A percentile compares a stretch with the other conserved stretches of the same genome.
Conservation (phyloP, 2,329 filamentous ascomycete species). For the Bipolaris zeicola region DNA sequence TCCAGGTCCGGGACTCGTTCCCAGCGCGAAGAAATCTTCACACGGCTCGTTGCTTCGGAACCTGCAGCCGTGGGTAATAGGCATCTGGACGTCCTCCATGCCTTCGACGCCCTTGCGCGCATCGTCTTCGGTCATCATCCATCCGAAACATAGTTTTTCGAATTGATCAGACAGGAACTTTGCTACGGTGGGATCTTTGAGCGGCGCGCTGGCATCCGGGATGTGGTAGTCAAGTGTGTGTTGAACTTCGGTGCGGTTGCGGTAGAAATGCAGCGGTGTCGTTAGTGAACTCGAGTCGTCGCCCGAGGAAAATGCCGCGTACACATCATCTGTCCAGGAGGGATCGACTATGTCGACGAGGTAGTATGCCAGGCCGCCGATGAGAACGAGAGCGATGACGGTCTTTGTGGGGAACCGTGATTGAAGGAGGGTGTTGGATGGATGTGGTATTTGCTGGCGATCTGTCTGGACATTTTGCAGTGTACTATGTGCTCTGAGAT, state of each 20-base stretch:
- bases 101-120: constrained; percentile 18
- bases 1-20: constrained; percentile 37
- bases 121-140: constrained; percentile 38
- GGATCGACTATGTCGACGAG: constrained; percentile 26
- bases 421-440: constrained; percentile 17
- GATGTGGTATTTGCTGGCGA: neutral
- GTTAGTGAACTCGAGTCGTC: constrained; percentile 16
- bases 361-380: constrained; percentile 33
- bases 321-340: constrained; percentile 30
- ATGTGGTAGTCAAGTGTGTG: constrained; percentile 35
- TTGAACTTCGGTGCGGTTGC: constrained; percentile 34
- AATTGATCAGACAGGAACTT: constrained; percentile 34
- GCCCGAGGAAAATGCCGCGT: constrained; percentile 16
- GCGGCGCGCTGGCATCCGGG: constrained; percentile 23
- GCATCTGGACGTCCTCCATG: constrained; percentile 25
- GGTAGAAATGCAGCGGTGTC: constrained; percentile 36
- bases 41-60: constrained; percentile 40
- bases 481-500: neutral
- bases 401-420: constrained; percentile 45
- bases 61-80: constrained; percentile 41
- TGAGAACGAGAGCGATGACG: constrained; percentile 27
- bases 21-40: constrained; percentile 42
- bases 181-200: constrained; percentile 29
- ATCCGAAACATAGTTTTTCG: constrained; percentile 32
- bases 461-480: neutral